A percentile compares a stretch with the other conserved stretches of the same genome.
These are phyloP conservation scores for Isoetes taiwanensis DNA, from an alignment of 75 land plant genomes.

Conservation along the genomic window DNA sequence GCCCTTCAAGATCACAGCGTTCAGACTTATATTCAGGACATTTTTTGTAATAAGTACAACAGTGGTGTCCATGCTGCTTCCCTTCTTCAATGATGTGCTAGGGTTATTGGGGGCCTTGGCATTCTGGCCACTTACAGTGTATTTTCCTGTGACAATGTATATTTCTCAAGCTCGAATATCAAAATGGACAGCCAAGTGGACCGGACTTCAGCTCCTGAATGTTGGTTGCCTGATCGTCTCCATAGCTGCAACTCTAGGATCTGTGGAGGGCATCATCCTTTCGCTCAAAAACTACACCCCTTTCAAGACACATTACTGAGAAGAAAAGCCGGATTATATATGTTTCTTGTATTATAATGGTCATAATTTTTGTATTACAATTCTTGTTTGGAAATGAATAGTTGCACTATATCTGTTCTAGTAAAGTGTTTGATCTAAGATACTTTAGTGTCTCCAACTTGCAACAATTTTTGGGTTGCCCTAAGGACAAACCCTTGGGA, in stretches of 20 bases:
- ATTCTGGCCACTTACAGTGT: slow-evolving; percentile 83
- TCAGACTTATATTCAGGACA: slow-evolving; percentile 60
- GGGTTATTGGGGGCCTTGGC: slow-evolving; percentile 72
- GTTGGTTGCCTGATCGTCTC: slow-evolving; percentile 42
- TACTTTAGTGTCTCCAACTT: no score
- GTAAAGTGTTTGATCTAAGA: no score
- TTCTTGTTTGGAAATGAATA: no score
- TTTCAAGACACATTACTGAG: slow-evolving; percentile 27
- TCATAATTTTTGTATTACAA: no score
- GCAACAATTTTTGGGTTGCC: no score
- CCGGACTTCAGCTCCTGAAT: slow-evolving; percentile 34
- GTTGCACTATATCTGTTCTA: no score
- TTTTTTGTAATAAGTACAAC: slow-evolving; percentile 48
- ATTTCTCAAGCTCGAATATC: slow-evolving; percentile 35
- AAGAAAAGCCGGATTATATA: no score
- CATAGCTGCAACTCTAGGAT: slow-evolving; percentile 49
- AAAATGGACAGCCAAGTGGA: slow-evolving; percentile 51
- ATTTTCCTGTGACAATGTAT: slow-evolving; percentile 78
- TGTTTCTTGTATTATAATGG: no score
- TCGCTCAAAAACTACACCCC: slow-evolving; percentile 38
- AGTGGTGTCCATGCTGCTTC: slow-evolving; percentile 64
- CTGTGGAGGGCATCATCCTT: slow-evolving; percentile 42
- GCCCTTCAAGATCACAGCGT: slow-evolving; percentile 24
- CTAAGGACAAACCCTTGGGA: no score
- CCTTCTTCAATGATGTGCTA: slow-evolving; percentile 92